Percentiles rank a stretch among this genome's conserved stretches.
These are phyloP conservation scores for Saturnispora hagleri DNA, from an alignment of 805 yeast genomes.

Conservation along the genomic window DNA sequence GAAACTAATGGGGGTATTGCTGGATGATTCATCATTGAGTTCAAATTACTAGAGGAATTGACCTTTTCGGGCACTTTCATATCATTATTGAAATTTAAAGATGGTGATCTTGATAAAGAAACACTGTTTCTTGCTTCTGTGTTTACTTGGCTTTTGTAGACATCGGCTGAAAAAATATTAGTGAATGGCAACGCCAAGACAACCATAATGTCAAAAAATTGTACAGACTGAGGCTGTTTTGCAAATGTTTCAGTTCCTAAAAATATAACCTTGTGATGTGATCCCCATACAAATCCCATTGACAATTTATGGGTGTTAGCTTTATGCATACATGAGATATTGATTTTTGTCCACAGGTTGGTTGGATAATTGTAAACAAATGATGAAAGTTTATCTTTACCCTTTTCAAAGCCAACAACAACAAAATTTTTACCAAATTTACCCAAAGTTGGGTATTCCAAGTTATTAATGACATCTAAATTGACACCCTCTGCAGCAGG, in stretches of 20 bases:
- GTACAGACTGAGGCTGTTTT: constrained; percentile 36
- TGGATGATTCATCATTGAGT: neutral
- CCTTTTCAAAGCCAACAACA: constrained; percentile 48
- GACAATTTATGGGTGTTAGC: constrained; percentile 50
- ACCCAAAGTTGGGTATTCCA: constrained; percentile 47
- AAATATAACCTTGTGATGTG: constrained; percentile 63
- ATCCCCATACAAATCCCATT: constrained; percentile 66
- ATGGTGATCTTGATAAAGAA: neutral
- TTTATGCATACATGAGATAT: constrained; percentile 43
- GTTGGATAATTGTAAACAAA: constrained; percentile 45
- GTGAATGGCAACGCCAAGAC: constrained; percentile 47
- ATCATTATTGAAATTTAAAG: neutral
- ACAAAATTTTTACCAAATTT: constrained; percentile 59
- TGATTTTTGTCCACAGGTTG: constrained; percentile 56
- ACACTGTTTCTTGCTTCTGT: neutral
- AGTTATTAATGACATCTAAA: constrained; percentile 8
- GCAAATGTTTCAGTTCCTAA: constrained; percentile 37
- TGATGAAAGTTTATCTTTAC: constrained; percentile 37
- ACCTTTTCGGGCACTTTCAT: neutral
- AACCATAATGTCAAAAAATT: constrained; percentile 39
- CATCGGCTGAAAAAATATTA: constrained; percentile 29
- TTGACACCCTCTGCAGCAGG: neutral
- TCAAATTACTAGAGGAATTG: neutral
- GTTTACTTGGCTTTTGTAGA: neutral
- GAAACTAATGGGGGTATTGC: neutral